These are phyloP conservation scores for Aspergillus sclerotialis DNA, from an alignment of 2,329 filamentous ascomycete genomes.

Conservation along the genomic window DNA sequence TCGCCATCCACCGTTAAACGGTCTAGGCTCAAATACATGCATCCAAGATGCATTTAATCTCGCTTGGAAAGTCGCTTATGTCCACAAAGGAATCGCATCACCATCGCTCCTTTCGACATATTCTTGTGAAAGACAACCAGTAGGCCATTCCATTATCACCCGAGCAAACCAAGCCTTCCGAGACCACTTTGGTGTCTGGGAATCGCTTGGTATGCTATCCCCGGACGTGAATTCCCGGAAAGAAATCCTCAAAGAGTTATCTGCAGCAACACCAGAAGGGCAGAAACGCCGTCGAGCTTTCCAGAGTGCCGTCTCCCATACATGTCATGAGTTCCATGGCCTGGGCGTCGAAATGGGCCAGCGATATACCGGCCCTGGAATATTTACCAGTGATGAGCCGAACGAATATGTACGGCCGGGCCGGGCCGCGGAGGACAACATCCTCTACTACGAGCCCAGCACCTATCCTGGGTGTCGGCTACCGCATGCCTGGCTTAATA, in stretches of 20 bases:
- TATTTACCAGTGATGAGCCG: conserved; percentile 41
- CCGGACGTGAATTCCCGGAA: conserved; percentile 34
- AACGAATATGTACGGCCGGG: conserved; percentile 9
- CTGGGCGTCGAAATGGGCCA: conserved; percentile 57
- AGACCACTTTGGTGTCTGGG: conserved; percentile 44
- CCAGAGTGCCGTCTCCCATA: conserved; percentile 36
- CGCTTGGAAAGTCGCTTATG: conserved; percentile 50
- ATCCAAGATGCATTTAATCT: conserved; percentile 53
- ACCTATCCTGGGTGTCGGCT: conserved; percentile 55
- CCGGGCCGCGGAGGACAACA: conserved; percentile 31
- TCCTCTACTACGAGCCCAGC: conserved; percentile 38
- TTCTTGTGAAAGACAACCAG: conserved; percentile 43
- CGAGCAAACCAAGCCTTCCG: conserved; percentile 53
- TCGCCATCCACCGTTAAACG: conserved; percentile 52
- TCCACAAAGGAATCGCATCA: conserved; percentile 17
- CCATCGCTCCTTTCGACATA: conserved; percentile 39
- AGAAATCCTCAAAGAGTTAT: conserved; percentile 36
- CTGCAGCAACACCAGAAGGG: conserved; percentile 32
- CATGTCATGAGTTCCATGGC: conserved; percentile 46
- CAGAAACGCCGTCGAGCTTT: conserved; percentile 33
- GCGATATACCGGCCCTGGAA: conserved; percentile 41
- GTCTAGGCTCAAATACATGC: conserved; percentile 53
- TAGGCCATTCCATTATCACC: conserved; percentile 42
- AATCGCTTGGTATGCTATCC: conserved; percentile 40
- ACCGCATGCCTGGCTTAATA: conserved; percentile 59